These are phyloP conservation scores for Phaeotremella skinneri DNA, from an alignment of 768 basidiomycete species.

Conservation along the genomic window DNA sequence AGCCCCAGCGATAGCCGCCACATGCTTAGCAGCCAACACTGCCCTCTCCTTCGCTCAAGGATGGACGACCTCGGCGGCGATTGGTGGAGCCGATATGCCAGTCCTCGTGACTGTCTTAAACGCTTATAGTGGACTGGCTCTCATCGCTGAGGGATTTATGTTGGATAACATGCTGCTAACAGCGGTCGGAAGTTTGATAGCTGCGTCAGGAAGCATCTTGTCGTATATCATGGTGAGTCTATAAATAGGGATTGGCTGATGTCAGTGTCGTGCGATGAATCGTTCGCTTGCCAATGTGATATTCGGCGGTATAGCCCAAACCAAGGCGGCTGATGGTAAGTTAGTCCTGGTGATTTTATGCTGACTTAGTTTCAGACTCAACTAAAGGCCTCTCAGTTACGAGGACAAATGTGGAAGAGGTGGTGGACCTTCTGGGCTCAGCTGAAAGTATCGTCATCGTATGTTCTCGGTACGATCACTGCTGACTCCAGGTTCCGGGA, in stretches of 20 bases:
- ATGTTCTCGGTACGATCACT: neutral
- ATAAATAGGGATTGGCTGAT: constrained; percentile 12
- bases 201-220: constrained; percentile 84
- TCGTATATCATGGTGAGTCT: constrained; percentile 82
- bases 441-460: constrained; percentile 75
- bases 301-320: constrained; percentile 75
- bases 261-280: constrained; percentile 88
- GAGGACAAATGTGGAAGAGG: constrained; percentile 74
- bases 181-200: constrained; percentile 80
- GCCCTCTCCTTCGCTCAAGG: constrained; percentile 79
- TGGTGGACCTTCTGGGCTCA: constrained; percentile 71
- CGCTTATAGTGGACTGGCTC: constrained; percentile 85
- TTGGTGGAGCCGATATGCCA: constrained; percentile 91
- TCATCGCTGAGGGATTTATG: constrained; percentile 92
- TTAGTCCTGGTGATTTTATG: neutral
- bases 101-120: constrained; percentile 88
- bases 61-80: constrained; percentile 78
- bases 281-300: constrained; percentile 78
- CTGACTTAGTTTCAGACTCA: constrained; percentile 56
- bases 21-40: constrained; percentile 71
- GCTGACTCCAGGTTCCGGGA: constrained; percentile 55
- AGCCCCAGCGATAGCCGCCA: constrained; percentile 71
- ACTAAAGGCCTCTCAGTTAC: constrained; percentile 76
- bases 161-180: constrained; percentile 79
- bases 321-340: constrained; percentile 50